phyloP scores from a whole-genome alignment of 768 basidiomycete genomes.

The Nevesoporus exiguus region DNA sequence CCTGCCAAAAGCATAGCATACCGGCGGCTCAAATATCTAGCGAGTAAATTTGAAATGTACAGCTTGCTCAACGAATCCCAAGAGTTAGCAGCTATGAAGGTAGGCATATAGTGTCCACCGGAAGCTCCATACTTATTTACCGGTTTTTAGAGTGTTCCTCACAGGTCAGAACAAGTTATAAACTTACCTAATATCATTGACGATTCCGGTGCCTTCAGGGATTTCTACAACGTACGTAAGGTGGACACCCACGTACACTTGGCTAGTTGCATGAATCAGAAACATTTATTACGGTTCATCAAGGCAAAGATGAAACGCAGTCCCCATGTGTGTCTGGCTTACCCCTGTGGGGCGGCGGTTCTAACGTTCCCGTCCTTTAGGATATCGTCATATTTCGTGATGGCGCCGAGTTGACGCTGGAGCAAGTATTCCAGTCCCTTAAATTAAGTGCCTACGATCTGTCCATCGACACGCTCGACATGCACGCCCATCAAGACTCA shows the following conservation, averaged over 20 bases:
- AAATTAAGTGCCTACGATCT: conserved; percentile 95
- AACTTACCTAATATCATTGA: conserved; percentile 1
- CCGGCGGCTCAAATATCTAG: conserved; percentile 83
- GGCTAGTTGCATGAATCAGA: conserved; percentile 99
- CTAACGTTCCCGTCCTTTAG: conserved; percentile 38
- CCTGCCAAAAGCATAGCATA: conserved; percentile 96
- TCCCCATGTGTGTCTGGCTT: conserved; percentile 54
- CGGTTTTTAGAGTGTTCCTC: conserved; percentile 28
- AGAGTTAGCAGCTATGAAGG: conserved; percentile 96
- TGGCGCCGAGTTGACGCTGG: conserved; percentile 79
- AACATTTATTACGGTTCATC: conserved; percentile 96
- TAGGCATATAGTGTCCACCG: conserved; percentile 30
- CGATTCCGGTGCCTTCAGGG: conserved; percentile 48
- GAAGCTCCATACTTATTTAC: conserved; percentile 3
- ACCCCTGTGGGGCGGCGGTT: not conserved
- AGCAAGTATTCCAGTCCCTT: conserved; percentile 94
- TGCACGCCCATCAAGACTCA: conserved; percentile 98
- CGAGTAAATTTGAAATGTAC: conserved; percentile 94
- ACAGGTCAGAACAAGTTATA: conserved; percentile 20
- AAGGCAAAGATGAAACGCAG: conserved; percentile 96
- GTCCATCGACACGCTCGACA: conserved; percentile 97
- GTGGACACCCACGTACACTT: conserved; percentile 99
- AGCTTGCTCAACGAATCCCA: conserved; percentile 88
- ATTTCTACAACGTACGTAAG: conserved; percentile 97
- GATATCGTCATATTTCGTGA: conserved; percentile 97